Conservation (phyloP, 495 filamentous ascomycete genomes). For the Xylaria venustula region DNA sequence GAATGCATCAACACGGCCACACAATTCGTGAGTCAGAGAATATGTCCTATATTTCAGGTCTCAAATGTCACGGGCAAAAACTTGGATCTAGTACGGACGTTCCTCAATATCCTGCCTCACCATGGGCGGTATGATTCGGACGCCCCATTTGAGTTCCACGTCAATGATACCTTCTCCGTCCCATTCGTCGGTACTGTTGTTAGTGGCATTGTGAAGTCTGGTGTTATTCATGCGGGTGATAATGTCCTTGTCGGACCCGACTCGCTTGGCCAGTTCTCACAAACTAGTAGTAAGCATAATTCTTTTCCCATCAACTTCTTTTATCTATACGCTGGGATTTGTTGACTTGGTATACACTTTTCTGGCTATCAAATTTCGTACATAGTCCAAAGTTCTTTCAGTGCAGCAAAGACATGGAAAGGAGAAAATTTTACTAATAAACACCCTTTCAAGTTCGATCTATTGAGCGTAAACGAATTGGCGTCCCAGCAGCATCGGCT, state of each 20-base stretch:
- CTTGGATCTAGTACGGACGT: conserved; percentile 75
- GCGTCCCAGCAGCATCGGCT: conserved; percentile 83
- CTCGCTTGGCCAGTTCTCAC: conserved; percentile 85
- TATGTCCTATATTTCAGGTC: conserved; percentile 96
- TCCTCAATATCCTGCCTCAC: conserved; percentile 93
- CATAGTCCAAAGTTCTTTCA: too few relatives aligned
- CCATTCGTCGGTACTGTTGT: conserved; percentile 97
- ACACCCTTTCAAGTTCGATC: conserved; percentile 56
- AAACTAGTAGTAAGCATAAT: conserved; percentile 60
- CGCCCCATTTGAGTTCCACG: conserved; percentile 88
- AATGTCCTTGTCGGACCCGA: conserved; percentile 88
- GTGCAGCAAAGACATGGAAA: too few relatives aligned
- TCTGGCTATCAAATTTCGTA: too few relatives aligned
- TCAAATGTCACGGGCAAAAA: conserved; percentile 95
- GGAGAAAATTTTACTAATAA: neutral
- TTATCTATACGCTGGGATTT: neutral
- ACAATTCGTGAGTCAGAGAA: conserved; percentile 92
- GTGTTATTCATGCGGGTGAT: conserved; percentile 87
- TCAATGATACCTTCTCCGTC: conserved; percentile 99
- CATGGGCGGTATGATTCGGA: conserved; percentile 89
- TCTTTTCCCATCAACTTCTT: neutral
- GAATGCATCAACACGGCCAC: conserved; percentile 93
- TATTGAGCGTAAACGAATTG: conserved; percentile 93
- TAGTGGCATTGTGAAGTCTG: conserved; percentile 85
- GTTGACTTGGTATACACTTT: too few relatives aligned